Evolutionary conservation across 148 eudicot species (phyloP), one percentile per base, ranked within the genome.

Genomic region (Chenopodium formosanum): DNA sequence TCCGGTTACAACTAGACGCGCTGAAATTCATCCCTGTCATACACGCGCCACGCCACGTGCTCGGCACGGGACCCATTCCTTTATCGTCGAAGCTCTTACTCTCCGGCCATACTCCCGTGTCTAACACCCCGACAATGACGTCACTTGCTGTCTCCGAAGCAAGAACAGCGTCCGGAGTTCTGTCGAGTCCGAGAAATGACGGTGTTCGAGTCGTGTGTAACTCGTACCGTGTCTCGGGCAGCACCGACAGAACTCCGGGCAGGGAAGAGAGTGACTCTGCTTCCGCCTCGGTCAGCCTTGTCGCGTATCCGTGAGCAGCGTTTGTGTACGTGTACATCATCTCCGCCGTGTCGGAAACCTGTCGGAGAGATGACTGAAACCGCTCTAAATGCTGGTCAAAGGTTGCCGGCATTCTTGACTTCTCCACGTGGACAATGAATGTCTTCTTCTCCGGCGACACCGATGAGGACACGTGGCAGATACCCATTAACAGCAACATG

Each of bases 171-270:
- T 83, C 82, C 0, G 86, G 73, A 17, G 52, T 76, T 29, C 75
- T 27, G 67, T 88, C 91, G 11, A 91, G 89, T 0, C 93, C 93
- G 4, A 91, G 88, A 31, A 91, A 91, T 40, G 75, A 79, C 37
- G 93, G 93, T 1, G 93, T 86, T n/a, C 93, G 89, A 27, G 93
- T 91, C 0, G 93, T 91, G 83, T 91, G 91, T 11, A 91, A 86
- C 74, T 87, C 85, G 83, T 91, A 91, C 22, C 66, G 52, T 48
- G 74, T n/a, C 62, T 91, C 91, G 56, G 91, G 93, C 31, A 83
- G 46, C 11, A 91, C 90, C 14, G 90, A 78, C 12, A 91, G 50
- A 13, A 88, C 67, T 12, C 93, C 93, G 58, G 91, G 89, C 47
- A 19, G 88, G 48, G 75, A 70, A 53, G 84, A 82, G 0, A 91